Evolutionary conservation across 2,329 filamentous ascomycete genomes (phyloP).

Genomic region (Ascochyta rabiei): DNA sequence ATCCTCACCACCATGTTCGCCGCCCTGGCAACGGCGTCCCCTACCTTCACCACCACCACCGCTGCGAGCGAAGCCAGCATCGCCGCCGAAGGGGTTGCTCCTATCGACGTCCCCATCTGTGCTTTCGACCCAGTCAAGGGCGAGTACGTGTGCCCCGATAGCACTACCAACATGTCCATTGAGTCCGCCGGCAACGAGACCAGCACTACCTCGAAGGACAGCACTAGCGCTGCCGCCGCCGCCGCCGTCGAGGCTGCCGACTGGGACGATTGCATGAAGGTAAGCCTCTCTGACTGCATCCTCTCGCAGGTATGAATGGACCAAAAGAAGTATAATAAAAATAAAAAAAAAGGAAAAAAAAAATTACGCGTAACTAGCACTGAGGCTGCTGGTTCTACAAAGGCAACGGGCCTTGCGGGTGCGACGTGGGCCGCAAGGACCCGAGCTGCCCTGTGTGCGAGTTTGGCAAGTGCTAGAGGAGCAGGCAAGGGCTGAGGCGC

Average conservation of each 20-base stretch:
- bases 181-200: not conserved
- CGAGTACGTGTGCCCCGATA: not conserved
- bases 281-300: not conserved
- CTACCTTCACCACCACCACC: not conserved
- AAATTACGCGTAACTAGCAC: not conserved
- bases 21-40: not conserved
- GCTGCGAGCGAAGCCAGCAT: not conserved
- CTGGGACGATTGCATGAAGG: slow-evolving; percentile 3
- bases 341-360: too few relatives aligned
- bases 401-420: not conserved
- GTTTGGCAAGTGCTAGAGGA: not conserved
- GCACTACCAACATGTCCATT: not conserved
- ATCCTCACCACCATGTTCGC: not conserved
- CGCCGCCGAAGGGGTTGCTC: not conserved
- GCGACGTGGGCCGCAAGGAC: slow-evolving; percentile 1
- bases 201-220: not conserved
- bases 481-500: too few relatives aligned
- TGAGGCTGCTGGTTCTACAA: slow-evolving; percentile 10
- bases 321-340: too few relatives aligned
- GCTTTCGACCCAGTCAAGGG: slow-evolving; percentile 1
- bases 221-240: not conserved
- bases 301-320: not conserved
- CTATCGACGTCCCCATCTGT: not conserved
- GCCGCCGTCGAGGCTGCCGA: not conserved
- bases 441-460: not conserved